Evolutionary conservation across 352 stramenopile genomes (phyloP).

Genomic region (Pythium myriotylum): DNA sequence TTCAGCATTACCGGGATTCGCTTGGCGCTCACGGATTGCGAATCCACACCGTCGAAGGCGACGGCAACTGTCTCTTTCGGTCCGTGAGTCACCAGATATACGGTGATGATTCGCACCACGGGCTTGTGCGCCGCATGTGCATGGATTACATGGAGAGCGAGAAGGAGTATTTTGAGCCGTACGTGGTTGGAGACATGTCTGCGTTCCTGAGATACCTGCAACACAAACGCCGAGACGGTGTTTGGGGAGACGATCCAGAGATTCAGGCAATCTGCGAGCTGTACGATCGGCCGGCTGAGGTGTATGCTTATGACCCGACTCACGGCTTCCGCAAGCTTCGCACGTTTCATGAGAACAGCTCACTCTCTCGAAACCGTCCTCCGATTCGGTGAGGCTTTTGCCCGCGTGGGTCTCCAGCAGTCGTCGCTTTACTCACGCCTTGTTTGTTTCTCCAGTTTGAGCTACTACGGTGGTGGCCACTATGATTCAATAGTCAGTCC

Average conservation of each 20-base stretch:
- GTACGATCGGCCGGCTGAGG: slow-evolving; percentile 90
- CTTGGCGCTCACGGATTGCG: slow-evolving; percentile 43
- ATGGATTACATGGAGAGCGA: slow-evolving; percentile 97
- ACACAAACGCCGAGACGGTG: slow-evolving; percentile 88
- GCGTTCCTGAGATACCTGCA: slow-evolving; percentile 91
- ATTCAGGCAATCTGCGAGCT: slow-evolving; percentile 96
- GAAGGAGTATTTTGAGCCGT: slow-evolving; percentile 92
- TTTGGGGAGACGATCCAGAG: slow-evolving; percentile 96
- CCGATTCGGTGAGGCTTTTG: slow-evolving; percentile 69
- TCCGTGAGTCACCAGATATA: slow-evolving; percentile 97
- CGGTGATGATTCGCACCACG: slow-evolving; percentile 90
- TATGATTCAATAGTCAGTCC: slow-evolving; percentile 88
- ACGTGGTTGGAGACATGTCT: slow-evolving; percentile 85
- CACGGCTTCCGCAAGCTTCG: slow-evolving; percentile 79
- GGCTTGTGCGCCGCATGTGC: slow-evolving; percentile 85
- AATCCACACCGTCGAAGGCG: slow-evolving; percentile 85
- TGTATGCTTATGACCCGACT: slow-evolving; percentile 86
- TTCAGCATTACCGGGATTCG: slow-evolving; percentile 69
- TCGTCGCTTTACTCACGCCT: background rate
- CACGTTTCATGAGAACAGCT: slow-evolving; percentile 87
- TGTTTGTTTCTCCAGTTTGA: slow-evolving; percentile 50
- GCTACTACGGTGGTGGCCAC: slow-evolving; percentile 91
- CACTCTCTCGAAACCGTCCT: slow-evolving; percentile 55
- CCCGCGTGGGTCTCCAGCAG: no score
- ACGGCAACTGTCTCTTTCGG: slow-evolving; percentile 98